These are phyloP conservation scores for Lagenidium sp. DNA, from an alignment of 352 stramenopile genomes.

Conservation along the genomic window DNA sequence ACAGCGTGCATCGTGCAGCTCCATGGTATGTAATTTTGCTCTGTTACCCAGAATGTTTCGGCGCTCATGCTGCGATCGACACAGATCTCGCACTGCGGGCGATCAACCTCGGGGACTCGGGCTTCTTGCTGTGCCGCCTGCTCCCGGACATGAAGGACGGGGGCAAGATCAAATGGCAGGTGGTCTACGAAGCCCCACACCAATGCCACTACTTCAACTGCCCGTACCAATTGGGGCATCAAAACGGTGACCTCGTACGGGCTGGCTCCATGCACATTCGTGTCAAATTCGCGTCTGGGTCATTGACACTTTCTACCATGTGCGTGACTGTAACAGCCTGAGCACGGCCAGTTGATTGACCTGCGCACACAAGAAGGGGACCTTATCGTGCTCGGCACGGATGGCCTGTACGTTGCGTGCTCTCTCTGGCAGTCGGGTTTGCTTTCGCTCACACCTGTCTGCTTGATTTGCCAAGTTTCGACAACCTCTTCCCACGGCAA, in stretches of 20 bases:
- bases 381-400: slow-evolving; percentile 89
- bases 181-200: slow-evolving; percentile 86
- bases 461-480: slow-evolving; percentile 57
- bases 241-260: slow-evolving; percentile 84
- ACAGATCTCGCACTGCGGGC: slow-evolving; percentile 60
- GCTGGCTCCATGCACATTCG: not conserved
- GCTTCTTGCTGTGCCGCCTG: slow-evolving; percentile 86
- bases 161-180: slow-evolving; percentile 35
- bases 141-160: slow-evolving; percentile 26
- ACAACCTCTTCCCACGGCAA: slow-evolving; percentile 91
- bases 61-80: too few relatives aligned
- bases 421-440: not conserved
- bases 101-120: slow-evolving; percentile 93
- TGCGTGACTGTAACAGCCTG: too few relatives aligned
- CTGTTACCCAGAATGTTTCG: too few relatives aligned
- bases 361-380: slow-evolving; percentile 83
- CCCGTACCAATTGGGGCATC: slow-evolving; percentile 89
- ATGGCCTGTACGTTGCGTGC: slow-evolving; percentile 76
- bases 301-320: slow-evolving; percentile 5
- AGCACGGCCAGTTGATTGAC: slow-evolving; percentile 85
- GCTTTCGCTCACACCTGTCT: not conserved
- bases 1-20: slow-evolving; percentile 82
- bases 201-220: slow-evolving; percentile 97
- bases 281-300: slow-evolving; percentile 1
- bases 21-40: slow-evolving; percentile 43